Base-by-base conservation (phyloP, 1,139 yeast species). In the Saccharomycopsis hybrid region DNA sequence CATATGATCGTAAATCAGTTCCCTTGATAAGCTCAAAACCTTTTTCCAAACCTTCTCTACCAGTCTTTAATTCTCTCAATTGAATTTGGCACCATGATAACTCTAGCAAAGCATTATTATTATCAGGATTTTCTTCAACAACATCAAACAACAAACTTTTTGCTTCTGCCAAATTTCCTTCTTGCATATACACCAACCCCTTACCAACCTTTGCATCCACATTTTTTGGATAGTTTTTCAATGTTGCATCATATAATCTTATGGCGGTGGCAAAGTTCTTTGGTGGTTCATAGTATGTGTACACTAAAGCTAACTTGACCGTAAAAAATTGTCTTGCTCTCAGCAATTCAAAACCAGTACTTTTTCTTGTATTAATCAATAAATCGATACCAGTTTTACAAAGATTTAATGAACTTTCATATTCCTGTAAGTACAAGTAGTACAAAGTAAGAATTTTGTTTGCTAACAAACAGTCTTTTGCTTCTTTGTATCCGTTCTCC, bases 281-380 rank as follows among this genome's bases (percentile, higher is more conserved):
- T 4, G 97, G 98, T 0, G 96, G 86, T 62, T 90, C 96, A 61
- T 82, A 77, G 60, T 85, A 84, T 0, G 95, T 87, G 60, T 88
- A 86, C 0, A 85, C 76, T 2, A 82, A 77, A 0, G 95, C 97
- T 50, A 87, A 70, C 18, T 78, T 72, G 46, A 89, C 74, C 28
- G 84, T 70, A 29, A 87, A 67, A 50, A 82, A 85, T 50, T 74
- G 75, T 56, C 75, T 77, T 0, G 89, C 72, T 54, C 80, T 68
- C 1, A 63, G 61, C 45, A 85, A 70, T 25, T 67, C 62, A 5
- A 73, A 65, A 0, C 82, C 81, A 2, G 77, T 66, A 11, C 68
- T 65, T 47, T 77, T 65, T 35, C 73, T 73, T 11, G 73, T 59
- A 29, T 71, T 73, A 0, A 83, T 78, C 27, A 85, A 67, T 3